A percentile compares a stretch with the other conserved stretches of the same genome.
Conservation (phyloP, 768 basidiomycete genomes). For the Tephrocybe sp. region DNA sequence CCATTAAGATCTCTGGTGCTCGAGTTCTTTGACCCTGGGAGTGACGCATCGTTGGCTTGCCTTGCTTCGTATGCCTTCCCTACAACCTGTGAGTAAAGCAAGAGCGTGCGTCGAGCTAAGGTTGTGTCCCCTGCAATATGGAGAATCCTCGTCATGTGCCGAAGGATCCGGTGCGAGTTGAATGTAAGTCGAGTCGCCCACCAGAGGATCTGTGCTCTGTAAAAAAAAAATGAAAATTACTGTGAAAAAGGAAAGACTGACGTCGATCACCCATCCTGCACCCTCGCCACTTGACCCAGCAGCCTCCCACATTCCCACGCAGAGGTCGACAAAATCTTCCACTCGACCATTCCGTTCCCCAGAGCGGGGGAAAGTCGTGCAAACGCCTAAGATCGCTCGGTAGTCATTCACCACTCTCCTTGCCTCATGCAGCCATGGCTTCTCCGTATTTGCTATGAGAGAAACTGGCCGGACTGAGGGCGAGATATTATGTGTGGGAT, state of each 20-base stretch:
- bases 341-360: constrained; percentile 78
- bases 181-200: constrained; percentile 95
- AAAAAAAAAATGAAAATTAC: constrained; percentile 4
- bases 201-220: constrained; percentile 81
- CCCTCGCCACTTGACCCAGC: constrained; percentile 61
- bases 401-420: constrained; percentile 72
- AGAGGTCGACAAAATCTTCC: constrained; percentile 80
- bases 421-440: constrained; percentile 62
- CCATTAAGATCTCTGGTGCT: constrained; percentile 8
- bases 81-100: constrained; percentile 82
- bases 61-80: constrained; percentile 75
- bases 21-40: constrained; percentile 3
- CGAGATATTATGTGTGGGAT: constrained; percentile 13
- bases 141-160: constrained; percentile 80
- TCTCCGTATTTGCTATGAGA: neutral
- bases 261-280: constrained; percentile 81
- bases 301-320: constrained; percentile 80
- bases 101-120: constrained; percentile 73
- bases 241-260: constrained; percentile 35
- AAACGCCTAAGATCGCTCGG: constrained; percentile 63
- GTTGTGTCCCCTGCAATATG: constrained; percentile 57
- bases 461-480: neutral
- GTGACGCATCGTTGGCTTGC: neutral
- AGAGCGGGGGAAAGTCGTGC: constrained; percentile 78
- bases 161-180: constrained; percentile 81